These are phyloP conservation scores for Podaxis pistillaris DNA, from an alignment of 768 basidiomycete genomes.

Conservation along the genomic window DNA sequence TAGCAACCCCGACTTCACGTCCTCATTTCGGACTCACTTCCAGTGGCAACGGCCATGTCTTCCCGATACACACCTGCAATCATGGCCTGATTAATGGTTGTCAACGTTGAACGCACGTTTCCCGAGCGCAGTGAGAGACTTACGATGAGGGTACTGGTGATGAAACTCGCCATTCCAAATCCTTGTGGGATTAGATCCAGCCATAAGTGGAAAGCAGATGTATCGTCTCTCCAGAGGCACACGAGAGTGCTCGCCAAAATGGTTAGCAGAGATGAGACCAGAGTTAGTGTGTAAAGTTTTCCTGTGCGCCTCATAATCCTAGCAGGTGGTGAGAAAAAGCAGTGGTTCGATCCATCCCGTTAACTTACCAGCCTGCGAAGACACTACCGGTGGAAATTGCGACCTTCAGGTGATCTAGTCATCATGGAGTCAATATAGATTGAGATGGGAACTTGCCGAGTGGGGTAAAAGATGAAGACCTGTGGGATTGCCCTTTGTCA, in stretches of 20 bases:
- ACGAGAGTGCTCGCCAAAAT: slow-evolving; percentile 62
- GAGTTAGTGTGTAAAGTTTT: slow-evolving; percentile 75
- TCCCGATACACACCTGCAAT: slow-evolving; percentile 78
- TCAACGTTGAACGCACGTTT: slow-evolving; percentile 15
- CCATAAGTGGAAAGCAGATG: slow-evolving; percentile 67
- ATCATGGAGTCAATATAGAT: slow-evolving; percentile 18
- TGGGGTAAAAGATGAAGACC: slow-evolving; percentile 89
- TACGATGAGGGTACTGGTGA: slow-evolving; percentile 86
- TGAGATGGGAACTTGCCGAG: slow-evolving; percentile 52
- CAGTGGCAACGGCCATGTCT: slow-evolving; percentile 87
- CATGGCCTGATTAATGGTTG: slow-evolving; percentile 60
- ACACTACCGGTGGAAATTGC: slow-evolving; percentile 85
- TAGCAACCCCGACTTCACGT: slow-evolving; percentile 18
- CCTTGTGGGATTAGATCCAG: slow-evolving; percentile 78
- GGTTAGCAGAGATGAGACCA: slow-evolving; percentile 59
- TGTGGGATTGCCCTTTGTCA: slow-evolving; percentile 28
- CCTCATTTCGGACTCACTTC: slow-evolving; percentile 57
- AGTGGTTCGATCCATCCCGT: slow-evolving; percentile 1
- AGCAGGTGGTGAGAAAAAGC: slow-evolving; percentile 17
- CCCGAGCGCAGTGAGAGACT: slow-evolving; percentile 27
- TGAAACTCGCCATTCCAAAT: slow-evolving; percentile 80
- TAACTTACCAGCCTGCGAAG: slow-evolving; percentile 75
- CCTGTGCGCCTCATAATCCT: slow-evolving; percentile 89
- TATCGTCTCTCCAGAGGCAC: slow-evolving; percentile 62
- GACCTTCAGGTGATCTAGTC: slow-evolving; percentile 43